These are phyloP conservation scores for Daldinia eschscholtzii DNA, from an alignment of 2,329 filamentous ascomycete genomes.

Conservation along the genomic window DNA sequence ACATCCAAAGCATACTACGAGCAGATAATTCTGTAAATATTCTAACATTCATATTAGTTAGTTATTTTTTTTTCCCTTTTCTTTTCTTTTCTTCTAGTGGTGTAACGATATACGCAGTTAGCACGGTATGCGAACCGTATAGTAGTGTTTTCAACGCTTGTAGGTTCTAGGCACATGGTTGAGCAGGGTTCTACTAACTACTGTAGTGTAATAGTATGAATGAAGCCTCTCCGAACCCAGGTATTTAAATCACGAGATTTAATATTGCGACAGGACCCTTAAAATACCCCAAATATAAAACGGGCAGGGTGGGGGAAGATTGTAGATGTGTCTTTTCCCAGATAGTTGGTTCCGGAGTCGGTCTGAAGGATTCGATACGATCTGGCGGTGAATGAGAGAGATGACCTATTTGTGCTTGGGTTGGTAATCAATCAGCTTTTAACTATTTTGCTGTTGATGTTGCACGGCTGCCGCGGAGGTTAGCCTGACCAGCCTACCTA, in stretches of 20 bases:
- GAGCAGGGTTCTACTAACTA: not conserved
- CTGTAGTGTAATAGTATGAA: not conserved
- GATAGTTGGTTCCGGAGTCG: slow-evolving; percentile 40
- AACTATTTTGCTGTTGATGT: slow-evolving; percentile 10
- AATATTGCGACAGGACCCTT: not conserved
- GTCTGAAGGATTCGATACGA: slow-evolving; percentile 43
- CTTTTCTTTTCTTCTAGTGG: too few relatives aligned
- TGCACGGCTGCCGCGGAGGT: not conserved
- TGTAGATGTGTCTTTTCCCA: slow-evolving; percentile 31
- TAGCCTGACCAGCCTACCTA: not conserved
- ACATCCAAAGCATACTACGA: not conserved
- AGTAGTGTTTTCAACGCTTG: not conserved
- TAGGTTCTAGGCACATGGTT: not conserved
- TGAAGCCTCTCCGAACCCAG: not conserved
- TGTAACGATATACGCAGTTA: not conserved
- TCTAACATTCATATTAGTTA: too few relatives aligned
- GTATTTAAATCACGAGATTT: not conserved
- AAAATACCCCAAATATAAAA: slow-evolving; percentile 2
- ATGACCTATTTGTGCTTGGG: slow-evolving; percentile 30
- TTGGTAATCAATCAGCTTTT: slow-evolving; percentile 43
- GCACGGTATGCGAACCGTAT: not conserved
- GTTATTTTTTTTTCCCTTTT: too few relatives aligned
- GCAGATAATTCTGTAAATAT: not conserved
- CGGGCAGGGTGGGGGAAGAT: slow-evolving; percentile 18
- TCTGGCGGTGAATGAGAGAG: slow-evolving; percentile 44